Percentiles rank a stretch among this genome's conserved stretches.
These are phyloP conservation scores for Eucalyptus guilfoylei DNA, from an alignment of 345 rosid genomes.

Conservation along the genomic window DNA sequence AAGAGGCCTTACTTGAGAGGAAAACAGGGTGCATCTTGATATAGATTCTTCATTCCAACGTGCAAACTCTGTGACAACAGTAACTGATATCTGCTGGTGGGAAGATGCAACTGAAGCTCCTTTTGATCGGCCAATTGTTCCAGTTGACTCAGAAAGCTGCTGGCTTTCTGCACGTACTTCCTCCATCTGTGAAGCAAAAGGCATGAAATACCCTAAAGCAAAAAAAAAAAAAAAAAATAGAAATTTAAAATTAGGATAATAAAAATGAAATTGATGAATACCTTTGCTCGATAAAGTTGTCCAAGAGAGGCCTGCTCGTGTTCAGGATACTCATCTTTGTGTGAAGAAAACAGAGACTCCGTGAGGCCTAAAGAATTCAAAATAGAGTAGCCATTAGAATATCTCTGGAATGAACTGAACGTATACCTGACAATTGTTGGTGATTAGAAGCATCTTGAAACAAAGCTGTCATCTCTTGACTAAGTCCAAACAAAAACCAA, in stretches of 20 bases:
- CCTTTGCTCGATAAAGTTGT: constrained; percentile 90
- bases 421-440: not conserved
- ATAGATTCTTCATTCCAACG: constrained; percentile 99
- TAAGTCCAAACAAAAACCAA: not conserved
- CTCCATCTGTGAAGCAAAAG: constrained; percentile 57
- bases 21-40: constrained; percentile 83
- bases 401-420: not conserved
- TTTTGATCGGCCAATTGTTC: constrained; percentile 86
- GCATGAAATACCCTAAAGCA: not conserved
- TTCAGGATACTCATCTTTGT: constrained; percentile 96
- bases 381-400: not conserved
- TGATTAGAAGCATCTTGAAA: not conserved
- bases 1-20: constrained; percentile 51
- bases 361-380: constrained; percentile 57
- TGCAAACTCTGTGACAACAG: constrained; percentile 96
- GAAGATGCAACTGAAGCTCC: constrained; percentile 82
- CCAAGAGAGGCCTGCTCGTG: constrained; percentile 86
- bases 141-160: constrained; percentile 62
- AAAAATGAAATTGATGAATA: constrained; percentile 3
- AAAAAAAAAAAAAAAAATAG: not conserved
- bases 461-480: not conserved
- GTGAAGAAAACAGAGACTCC: constrained; percentile 83
- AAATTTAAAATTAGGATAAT: not conserved
- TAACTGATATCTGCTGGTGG: constrained; percentile 86
- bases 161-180: constrained; percentile 83